Conservation (phyloP, 1,284 basidiomycete genomes). For the Ceratobasidium sp. region DNA sequence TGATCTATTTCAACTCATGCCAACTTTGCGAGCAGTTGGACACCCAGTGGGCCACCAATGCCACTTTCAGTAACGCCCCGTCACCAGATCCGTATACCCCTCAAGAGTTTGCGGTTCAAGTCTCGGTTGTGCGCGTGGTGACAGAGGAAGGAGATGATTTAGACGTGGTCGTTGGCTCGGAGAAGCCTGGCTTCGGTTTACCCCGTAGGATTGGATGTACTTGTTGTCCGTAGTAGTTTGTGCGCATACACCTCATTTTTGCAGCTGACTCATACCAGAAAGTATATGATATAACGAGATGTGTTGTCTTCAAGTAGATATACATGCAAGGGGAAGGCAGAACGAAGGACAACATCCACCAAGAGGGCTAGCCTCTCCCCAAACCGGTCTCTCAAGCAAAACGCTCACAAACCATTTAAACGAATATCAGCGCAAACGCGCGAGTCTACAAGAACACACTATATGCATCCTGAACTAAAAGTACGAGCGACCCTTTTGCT, state of each 20-base stretch:
- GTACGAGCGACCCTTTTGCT: slow-evolving; percentile 16
- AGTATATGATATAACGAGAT: neutral
- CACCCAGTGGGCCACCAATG: slow-evolving; percentile 11
- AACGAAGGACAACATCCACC: neutral
- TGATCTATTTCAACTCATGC: neutral
- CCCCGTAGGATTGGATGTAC: neutral
- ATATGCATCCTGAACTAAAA: slow-evolving; percentile 11
- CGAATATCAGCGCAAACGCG: slow-evolving; percentile 13
- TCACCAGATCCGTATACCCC: neutral
- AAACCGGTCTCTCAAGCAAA: neutral
- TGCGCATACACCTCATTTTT: neutral
- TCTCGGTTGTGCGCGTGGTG: slow-evolving; percentile 6
- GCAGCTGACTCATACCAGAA: neutral
- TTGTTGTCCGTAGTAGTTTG: neutral
- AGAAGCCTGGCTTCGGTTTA: neutral
- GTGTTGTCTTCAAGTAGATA: slow-evolving; percentile 2
- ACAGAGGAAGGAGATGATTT: neutral
- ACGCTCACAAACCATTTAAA: neutral
- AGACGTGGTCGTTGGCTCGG: too few relatives aligned
- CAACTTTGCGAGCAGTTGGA: neutral
- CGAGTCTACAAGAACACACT: neutral
- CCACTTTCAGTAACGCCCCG: neutral
- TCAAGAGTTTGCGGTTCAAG: neutral
- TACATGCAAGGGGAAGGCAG: neutral
- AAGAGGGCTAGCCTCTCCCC: neutral